Evolutionary conservation across 345 rosid species (phyloP).

Genomic region (Kernera saxatilis): DNA sequence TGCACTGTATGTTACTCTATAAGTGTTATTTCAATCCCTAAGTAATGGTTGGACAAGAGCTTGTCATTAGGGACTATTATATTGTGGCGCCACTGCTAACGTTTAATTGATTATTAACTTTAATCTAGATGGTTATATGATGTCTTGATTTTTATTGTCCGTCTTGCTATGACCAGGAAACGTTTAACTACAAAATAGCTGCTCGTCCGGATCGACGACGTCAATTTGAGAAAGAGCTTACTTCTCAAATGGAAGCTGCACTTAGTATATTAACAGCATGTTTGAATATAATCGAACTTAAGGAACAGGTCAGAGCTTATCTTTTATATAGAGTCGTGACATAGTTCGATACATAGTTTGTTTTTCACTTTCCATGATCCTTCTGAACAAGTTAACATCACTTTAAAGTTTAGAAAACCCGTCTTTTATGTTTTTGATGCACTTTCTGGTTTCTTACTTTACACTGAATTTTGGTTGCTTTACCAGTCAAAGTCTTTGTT

Average conservation of each 20-base stretch:
- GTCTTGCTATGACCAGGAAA: constrained; percentile 55
- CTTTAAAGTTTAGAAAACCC: not conserved
- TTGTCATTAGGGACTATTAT: not conserved
- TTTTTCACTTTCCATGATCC: constrained; percentile 2
- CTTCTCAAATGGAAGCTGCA: constrained; percentile 78
- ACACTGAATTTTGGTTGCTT: not conserved
- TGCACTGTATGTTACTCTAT: not conserved
- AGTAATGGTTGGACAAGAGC: not conserved
- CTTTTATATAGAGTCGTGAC: not conserved
- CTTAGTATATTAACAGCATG: constrained; percentile 80
- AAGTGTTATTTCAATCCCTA: not conserved
- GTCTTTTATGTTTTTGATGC: not conserved
- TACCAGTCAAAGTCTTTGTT: not conserved
- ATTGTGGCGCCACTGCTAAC: not conserved
- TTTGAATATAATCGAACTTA: constrained; percentile 65
- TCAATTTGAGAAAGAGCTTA: constrained; percentile 86
- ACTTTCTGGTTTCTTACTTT: not conserved
- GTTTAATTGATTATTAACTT: not conserved
- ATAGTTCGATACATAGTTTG: not conserved
- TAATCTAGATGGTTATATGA: not conserved
- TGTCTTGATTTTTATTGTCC: constrained; percentile 8
- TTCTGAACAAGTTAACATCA: not conserved
- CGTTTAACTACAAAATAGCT: constrained; percentile 92
- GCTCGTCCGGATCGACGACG: constrained; percentile 98
- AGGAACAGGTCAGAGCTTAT: constrained; percentile 69